A percentile compares a stretch with the other conserved stretches of the same genome.
Conservation (phyloP, 2,329 filamentous ascomycete genomes). For the Emergomyces orientalis region DNA sequence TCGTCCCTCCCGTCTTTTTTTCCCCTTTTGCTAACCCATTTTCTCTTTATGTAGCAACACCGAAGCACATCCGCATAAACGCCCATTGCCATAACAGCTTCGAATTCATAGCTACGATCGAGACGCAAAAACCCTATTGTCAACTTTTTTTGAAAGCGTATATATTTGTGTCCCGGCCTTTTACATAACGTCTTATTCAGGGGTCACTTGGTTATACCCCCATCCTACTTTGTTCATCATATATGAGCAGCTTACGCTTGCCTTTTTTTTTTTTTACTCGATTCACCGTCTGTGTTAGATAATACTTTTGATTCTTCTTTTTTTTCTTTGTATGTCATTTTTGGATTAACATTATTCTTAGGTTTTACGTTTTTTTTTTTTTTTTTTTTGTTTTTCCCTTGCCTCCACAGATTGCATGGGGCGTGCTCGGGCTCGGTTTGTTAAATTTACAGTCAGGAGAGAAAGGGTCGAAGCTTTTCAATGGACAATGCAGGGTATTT, state of each 20-base stretch:
- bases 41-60: conserved; percentile 33
- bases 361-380: too few species aligned
- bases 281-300: not conserved
- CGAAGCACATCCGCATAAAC: conserved; percentile 44
- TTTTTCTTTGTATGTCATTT: not conserved
- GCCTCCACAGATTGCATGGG: not conserved
- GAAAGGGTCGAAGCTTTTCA: too few species aligned
- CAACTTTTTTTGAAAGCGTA: not conserved
- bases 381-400: not conserved
- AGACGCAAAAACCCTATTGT: not conserved
- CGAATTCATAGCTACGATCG: not conserved
- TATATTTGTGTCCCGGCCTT: not conserved
- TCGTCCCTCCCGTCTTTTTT: conserved; percentile 70
- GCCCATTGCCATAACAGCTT: conserved; percentile 4
- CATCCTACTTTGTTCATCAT: not conserved
- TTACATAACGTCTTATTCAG: not conserved
- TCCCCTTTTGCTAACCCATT: conserved; percentile 41
- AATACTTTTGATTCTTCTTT: not conserved
- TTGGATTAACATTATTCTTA: not conserved
- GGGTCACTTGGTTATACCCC: not conserved
- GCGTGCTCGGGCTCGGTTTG: not conserved
- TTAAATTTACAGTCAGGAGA: not conserved
- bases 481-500: not conserved
- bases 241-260: not conserved
- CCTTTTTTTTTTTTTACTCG: not conserved